phyloP scores from a whole-genome alignment of 306 rosid species.

The Erythrophleum fordii region DNA sequence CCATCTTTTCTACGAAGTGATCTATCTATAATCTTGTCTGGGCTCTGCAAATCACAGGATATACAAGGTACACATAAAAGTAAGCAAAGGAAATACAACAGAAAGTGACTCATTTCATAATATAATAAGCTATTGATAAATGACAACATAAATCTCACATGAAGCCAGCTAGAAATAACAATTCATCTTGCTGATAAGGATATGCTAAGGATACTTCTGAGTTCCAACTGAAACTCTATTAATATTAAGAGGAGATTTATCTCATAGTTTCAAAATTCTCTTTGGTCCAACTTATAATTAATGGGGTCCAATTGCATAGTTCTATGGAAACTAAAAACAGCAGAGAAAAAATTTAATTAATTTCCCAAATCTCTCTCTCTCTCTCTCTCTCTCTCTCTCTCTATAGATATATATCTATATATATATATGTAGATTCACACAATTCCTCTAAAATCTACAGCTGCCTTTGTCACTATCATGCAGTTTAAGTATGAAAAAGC shows the following conservation, averaged over 20 bases:
- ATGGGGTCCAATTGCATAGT: neutral
- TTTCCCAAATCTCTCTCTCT: constrained; percentile 8
- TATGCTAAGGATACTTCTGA: neutral
- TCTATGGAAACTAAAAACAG: neutral
- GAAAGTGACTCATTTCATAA: constrained; percentile 17
- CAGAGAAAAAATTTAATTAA: neutral
- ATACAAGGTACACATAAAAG: constrained; percentile 26
- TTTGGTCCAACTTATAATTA: neutral
- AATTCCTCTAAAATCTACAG: neutral
- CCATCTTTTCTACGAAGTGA: constrained; percentile 65
- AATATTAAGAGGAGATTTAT: neutral
- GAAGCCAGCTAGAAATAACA: constrained; percentile 16
- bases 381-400: too few relatives aligned
- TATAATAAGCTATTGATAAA: constrained; percentile 16
- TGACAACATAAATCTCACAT: constrained; percentile 3
- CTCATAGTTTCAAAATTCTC: neutral
- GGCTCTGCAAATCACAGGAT: constrained; percentile 58
- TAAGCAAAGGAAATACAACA: constrained; percentile 20
- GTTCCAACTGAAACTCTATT: neutral
- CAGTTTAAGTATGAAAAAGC: neutral
- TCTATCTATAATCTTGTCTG: constrained; percentile 69
- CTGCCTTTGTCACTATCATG: neutral
- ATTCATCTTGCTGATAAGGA: constrained; percentile 1
- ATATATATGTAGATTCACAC: too few relatives aligned
- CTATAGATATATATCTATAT: too few relatives aligned